phyloP scores from a whole-genome alignment of 345 rosid species.

The Gynandropsis gynandra region DNA sequence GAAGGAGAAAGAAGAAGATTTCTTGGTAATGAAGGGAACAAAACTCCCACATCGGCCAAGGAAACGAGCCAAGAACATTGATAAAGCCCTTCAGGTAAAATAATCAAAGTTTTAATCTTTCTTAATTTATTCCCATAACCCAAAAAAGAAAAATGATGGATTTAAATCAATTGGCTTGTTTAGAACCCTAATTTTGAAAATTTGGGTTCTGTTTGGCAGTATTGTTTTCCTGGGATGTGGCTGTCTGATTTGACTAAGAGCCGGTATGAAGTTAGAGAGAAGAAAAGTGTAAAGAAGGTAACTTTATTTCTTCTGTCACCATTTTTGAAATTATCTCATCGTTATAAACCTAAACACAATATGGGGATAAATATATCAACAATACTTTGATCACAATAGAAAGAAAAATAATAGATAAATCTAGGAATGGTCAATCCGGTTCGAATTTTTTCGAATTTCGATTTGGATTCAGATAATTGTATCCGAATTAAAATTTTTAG shows the following conservation, averaged over 20 bases:
- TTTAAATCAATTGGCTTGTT: background rate
- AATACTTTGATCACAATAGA: too few species aligned
- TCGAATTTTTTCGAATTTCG: too few species aligned
- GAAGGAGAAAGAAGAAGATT: conserved; percentile 70
- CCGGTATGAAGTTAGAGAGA: conserved; percentile 70
- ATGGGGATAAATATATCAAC: too few species aligned
- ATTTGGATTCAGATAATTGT: too few species aligned
- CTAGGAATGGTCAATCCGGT: too few species aligned
- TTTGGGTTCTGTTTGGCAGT: conserved; percentile 34
- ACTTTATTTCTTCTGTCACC: background rate
- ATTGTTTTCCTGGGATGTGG: conserved; percentile 76
- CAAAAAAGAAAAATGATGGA: background rate
- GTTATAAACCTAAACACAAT: conserved; percentile 14
- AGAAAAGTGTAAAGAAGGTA: conserved; percentile 71
- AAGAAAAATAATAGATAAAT: too few species aligned
- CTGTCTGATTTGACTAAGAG: conserved; percentile 55
- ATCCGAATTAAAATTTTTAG: too few species aligned
- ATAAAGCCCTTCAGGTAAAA: conserved; percentile 54
- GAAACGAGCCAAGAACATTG: conserved; percentile 60
- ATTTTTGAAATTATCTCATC: conserved; percentile 9
- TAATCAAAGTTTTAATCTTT: background rate
- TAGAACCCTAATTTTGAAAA: too few species aligned
- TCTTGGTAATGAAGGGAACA: conserved; percentile 61
- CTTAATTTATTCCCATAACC: background rate
- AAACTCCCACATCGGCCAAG: conserved; percentile 65